Percentiles rank a stretch among this genome's conserved stretches.
These are phyloP conservation scores for Apiospora arundinis DNA, from an alignment of 2,329 filamentous ascomycete species.

Conservation along the genomic window DNA sequence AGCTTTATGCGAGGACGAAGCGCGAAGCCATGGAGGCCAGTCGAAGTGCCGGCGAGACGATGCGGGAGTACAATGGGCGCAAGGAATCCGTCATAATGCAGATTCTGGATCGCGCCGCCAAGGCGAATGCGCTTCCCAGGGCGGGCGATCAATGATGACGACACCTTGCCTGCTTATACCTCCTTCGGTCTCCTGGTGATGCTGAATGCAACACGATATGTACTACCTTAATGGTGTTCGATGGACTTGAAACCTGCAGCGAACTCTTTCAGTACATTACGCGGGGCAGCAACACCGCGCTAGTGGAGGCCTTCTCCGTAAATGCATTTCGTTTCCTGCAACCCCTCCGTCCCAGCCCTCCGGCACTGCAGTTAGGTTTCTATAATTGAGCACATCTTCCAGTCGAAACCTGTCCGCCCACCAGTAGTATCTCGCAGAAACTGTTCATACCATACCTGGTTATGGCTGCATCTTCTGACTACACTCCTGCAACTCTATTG, in stretches of 20 bases:
- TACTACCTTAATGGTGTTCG: background rate
- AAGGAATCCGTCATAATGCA: constrained; percentile 49
- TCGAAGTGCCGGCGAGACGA: constrained; percentile 39
- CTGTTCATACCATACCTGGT: too few relatives aligned
- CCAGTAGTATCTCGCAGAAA: background rate
- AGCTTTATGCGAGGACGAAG: constrained; percentile 49
- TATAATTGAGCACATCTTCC: too few relatives aligned
- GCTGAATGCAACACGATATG: background rate
- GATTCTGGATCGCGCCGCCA: constrained; percentile 46
- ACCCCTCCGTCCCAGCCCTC: too few relatives aligned
- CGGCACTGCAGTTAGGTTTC: too few relatives aligned
- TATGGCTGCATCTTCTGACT: background rate
- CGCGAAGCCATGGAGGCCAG: constrained; percentile 41
- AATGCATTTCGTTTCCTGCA: too few relatives aligned
- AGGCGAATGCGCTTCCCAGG: background rate
- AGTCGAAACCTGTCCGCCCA: background rate
- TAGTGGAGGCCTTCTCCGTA: too few relatives aligned
- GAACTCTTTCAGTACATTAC: too few relatives aligned
- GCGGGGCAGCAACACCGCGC: too few relatives aligned
- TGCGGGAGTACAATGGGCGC: constrained; percentile 47
- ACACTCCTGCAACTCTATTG: background rate
- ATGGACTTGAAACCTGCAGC: too few relatives aligned
- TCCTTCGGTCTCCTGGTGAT: background rate
- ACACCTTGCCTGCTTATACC: background rate
- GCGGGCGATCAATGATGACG: background rate